Percentiles rank a stretch among this genome's conserved stretches.
Conservation (phyloP, 768 basidiomycete genomes). For the Trametes villosa region DNA sequence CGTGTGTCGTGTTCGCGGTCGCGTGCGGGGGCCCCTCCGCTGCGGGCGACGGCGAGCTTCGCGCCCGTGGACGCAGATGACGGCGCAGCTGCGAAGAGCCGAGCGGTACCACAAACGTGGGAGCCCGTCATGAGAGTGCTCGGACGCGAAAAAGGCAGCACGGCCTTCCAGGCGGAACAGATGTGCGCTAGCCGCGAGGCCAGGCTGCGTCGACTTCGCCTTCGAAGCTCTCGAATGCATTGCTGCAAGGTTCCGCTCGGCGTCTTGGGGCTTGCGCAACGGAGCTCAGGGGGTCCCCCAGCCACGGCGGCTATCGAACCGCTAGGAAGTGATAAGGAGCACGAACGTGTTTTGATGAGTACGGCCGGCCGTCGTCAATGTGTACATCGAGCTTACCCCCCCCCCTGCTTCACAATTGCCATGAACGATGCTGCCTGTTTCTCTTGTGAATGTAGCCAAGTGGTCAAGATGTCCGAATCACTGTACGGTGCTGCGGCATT, state of each 20-base stretch:
- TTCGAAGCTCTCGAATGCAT: not conserved
- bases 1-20: not conserved
- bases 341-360: slow-evolving; percentile 21
- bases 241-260: not conserved
- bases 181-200: slow-evolving; percentile 9
- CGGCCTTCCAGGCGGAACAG: not conserved
- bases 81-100: not conserved
- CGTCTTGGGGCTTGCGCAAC: not conserved
- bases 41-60: not conserved
- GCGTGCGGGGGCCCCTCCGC: too few relatives aligned
- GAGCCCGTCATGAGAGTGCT: slow-evolving; percentile 4
- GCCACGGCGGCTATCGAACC: not conserved
- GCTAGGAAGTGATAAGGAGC: not conserved
- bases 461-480: too few relatives aligned
- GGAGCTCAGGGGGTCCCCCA: not conserved
- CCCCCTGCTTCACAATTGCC: too few relatives aligned
- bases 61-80: not conserved
- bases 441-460: too few relatives aligned
- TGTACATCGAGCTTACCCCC: too few relatives aligned
- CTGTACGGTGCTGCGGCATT: too few relatives aligned
- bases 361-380: too few relatives aligned
- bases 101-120: slow-evolving; percentile 7
- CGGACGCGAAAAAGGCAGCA: slow-evolving; percentile 1
- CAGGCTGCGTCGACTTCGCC: not conserved
- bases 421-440: too few relatives aligned